A percentile compares a stretch with the other conserved stretches of the same genome.
These are phyloP conservation scores for Yamadazyma laniorum DNA, from an alignment of 805 yeast genomes.

Conservation along the genomic window DNA sequence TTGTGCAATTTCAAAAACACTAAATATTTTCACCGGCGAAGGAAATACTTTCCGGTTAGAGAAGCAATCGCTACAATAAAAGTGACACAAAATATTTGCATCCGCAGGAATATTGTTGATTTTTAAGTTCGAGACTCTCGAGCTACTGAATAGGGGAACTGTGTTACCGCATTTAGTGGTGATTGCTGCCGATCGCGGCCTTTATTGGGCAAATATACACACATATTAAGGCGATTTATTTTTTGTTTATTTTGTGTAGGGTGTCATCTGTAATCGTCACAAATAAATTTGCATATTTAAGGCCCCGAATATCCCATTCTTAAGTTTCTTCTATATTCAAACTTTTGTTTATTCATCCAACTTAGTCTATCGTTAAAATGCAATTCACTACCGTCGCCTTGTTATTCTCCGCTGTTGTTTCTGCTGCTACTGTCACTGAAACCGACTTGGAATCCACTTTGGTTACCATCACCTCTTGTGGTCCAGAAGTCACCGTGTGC, in stretches of 20 bases:
- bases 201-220: not conserved
- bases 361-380: constrained; percentile 41
- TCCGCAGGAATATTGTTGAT: too few relatives aligned
- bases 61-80: too few relatives aligned
- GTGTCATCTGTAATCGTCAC: not conserved
- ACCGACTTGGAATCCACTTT: constrained; percentile 36
- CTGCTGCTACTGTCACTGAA: constrained; percentile 30
- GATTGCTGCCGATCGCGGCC: not conserved
- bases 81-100: too few relatives aligned
- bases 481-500: constrained; percentile 46
- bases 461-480: constrained; percentile 50
- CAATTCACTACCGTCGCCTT: constrained; percentile 30
- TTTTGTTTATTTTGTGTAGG: constrained; percentile 3
- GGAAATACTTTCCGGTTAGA: too few relatives aligned
- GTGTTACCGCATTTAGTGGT: constrained; percentile 1
- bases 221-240: constrained; percentile 4
- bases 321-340: constrained; percentile 19
- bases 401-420: constrained; percentile 17
- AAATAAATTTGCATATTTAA: not conserved
- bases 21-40: too few relatives aligned
- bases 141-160: not conserved
- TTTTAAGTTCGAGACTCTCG: too few relatives aligned
- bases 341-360: constrained; percentile 21
- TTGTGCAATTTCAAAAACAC: too few relatives aligned
- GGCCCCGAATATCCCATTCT: not conserved